Evolutionary conservation across 1,284 basidiomycete species (phyloP).

Genomic region (Leccinum ponderosum): DNA sequence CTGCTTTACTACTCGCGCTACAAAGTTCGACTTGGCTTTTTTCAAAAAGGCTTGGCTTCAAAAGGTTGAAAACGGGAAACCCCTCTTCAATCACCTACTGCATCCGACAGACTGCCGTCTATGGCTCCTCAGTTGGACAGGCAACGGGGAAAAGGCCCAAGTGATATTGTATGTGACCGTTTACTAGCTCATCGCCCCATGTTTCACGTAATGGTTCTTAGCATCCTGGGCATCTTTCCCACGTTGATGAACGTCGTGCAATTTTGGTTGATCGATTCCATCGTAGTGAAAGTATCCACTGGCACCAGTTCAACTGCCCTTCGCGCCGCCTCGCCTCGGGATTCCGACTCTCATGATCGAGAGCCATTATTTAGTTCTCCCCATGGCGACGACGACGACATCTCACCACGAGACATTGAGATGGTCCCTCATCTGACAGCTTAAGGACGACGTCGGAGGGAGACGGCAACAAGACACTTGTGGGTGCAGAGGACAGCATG

Average conservation of each 20-base stretch:
- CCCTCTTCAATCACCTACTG: conserved; percentile 77
- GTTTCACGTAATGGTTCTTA: conserved; percentile 30
- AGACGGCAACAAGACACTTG: conserved; percentile 27
- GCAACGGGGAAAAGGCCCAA: conserved; percentile 61
- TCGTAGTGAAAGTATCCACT: conserved; percentile 66
- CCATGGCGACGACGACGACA: conserved; percentile 55
- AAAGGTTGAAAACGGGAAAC: conserved; percentile 80
- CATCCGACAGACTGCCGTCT: conserved; percentile 84
- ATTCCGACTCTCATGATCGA: conserved; percentile 44
- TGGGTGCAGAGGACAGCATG: conserved; percentile 34
- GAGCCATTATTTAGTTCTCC: conserved; percentile 58
- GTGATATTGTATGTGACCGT: conserved; percentile 72
- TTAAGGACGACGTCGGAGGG: conserved; percentile 37
- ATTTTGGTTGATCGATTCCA: conserved; percentile 87
- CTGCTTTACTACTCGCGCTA: conserved; percentile 77
- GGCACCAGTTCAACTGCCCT: conserved; percentile 37
- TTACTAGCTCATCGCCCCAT: conserved; percentile 4
- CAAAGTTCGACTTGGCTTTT: conserved; percentile 69
- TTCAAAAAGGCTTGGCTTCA: conserved; percentile 61
- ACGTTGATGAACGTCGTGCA: conserved; percentile 91
- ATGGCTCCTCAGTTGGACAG: conserved; percentile 89
- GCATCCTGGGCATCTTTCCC: conserved; percentile 92
- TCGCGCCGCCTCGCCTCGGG: conserved; percentile 38
- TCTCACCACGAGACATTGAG: conserved; percentile 46
- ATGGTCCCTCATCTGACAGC: conserved; percentile 32